Evolutionary conservation across 176 grass and related monocot genomes (phyloP).

Genomic region (Eragrostis curvula): DNA sequence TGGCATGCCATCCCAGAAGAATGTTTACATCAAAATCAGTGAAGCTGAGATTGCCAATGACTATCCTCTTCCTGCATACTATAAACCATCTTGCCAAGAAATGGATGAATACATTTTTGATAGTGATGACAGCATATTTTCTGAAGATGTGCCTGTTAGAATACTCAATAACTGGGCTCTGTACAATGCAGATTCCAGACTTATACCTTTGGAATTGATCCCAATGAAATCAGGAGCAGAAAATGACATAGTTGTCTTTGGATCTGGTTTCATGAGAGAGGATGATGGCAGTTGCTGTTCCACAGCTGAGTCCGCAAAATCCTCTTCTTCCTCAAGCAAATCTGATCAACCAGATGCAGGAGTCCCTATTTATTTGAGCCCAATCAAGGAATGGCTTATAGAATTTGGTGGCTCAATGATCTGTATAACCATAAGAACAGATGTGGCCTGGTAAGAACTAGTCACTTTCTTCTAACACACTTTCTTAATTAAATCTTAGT

Average conservation of each 20-base stretch:
- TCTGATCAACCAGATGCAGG: conserved; percentile 59
- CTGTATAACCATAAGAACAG: conserved; percentile 93
- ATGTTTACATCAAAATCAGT: conserved; percentile 97
- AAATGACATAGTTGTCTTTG: conserved; percentile 93
- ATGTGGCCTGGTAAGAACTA: conserved; percentile 79
- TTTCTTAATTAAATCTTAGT: conserved; percentile 29
- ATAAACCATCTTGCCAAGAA: conserved; percentile 83
- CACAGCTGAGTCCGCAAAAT: conserved; percentile 58
- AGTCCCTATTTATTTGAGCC: conserved; percentile 89
- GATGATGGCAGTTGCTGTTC: conserved; percentile 91
- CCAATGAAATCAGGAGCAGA: conserved; percentile 93
- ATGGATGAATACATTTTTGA: conserved; percentile 99
- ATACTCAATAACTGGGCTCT: conserved; percentile 94
- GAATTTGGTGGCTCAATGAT: conserved; percentile 97
- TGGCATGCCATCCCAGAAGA: conserved; percentile 68
- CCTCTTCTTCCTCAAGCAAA: conserved; percentile 56
- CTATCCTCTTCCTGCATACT: conserved; percentile 96
- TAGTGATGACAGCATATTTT: conserved; percentile 63
- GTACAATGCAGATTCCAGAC: conserved; percentile 95
- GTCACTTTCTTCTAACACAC: neutral
- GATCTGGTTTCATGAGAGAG: conserved; percentile 95
- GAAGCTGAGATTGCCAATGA: conserved; percentile 97
- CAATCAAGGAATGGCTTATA: conserved; percentile 97
- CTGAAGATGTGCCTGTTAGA: conserved; percentile 84
- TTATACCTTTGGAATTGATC: conserved; percentile 90